These are phyloP conservation scores for Ascochyta viciae-villosae DNA, from an alignment of 2,329 filamentous ascomycete genomes.

Conservation along the genomic window DNA sequence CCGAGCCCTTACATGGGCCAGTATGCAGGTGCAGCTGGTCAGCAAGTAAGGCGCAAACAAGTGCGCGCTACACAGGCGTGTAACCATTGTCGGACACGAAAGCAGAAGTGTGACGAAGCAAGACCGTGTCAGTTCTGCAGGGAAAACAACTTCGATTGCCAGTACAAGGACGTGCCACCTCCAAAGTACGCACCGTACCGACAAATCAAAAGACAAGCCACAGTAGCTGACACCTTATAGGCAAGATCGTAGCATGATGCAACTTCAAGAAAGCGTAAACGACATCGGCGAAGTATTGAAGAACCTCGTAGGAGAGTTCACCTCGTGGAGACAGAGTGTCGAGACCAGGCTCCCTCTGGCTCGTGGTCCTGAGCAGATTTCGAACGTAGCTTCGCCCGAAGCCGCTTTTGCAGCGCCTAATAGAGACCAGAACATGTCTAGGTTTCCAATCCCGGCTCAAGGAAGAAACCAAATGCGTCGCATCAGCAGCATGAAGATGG, in stretches of 20 bases:
- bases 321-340: conserved; percentile 43
- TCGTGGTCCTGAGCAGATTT: conserved; percentile 23
- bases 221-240: conserved; percentile 33
- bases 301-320: conserved; percentile 40
- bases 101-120: conserved; percentile 53
- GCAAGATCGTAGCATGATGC: conserved; percentile 59
- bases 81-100: conserved; percentile 51
- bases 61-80: conserved; percentile 69
- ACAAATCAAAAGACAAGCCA: background rate
- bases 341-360: conserved; percentile 36
- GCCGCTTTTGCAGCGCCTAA: conserved; percentile 31
- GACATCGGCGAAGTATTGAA: conserved; percentile 41
- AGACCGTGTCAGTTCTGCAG: conserved; percentile 68
- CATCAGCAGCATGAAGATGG: conserved; percentile 46
- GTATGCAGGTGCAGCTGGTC: conserved; percentile 32
- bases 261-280: conserved; percentile 56
- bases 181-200: conserved; percentile 72
- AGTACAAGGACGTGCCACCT: conserved; percentile 88
- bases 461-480: conserved; percentile 36
- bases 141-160: conserved; percentile 83
- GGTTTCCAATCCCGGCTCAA: conserved; percentile 38
- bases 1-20: conserved; percentile 39
- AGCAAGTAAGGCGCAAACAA: conserved; percentile 44
- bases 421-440: conserved; percentile 36
- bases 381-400: conserved; percentile 42